These are phyloP conservation scores for Tephrocybe sp. DNA, from an alignment of 768 basidiomycete genomes.

Conservation along the genomic window DNA sequence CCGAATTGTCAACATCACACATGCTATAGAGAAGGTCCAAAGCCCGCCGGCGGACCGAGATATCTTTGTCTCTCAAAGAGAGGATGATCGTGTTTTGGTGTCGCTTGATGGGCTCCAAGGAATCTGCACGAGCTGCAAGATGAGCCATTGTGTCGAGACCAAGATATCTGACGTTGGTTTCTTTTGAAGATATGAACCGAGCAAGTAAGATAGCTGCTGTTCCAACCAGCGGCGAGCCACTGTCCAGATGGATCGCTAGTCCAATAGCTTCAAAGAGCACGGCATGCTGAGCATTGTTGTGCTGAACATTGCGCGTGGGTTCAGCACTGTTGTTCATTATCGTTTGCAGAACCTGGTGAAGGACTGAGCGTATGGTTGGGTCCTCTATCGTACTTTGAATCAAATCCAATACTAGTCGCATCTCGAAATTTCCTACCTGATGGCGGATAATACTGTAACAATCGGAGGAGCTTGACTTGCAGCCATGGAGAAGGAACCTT, in stretches of 20 bases:
- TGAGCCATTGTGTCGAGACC: slow-evolving; percentile 98
- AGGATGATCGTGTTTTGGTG: slow-evolving; percentile 96
- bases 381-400: slow-evolving; percentile 58
- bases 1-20: slow-evolving; percentile 98
- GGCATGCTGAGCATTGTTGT: slow-evolving; percentile 98
- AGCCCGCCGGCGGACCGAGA: slow-evolving; percentile 91
- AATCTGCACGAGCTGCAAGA: slow-evolving; percentile 91
- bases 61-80: slow-evolving; percentile 94
- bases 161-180: slow-evolving; percentile 97
- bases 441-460: slow-evolving; percentile 95
- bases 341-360: slow-evolving; percentile 83
- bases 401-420: background rate
- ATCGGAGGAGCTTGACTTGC: slow-evolving; percentile 90
- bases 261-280: slow-evolving; percentile 98
- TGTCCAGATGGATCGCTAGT: slow-evolving; percentile 93
- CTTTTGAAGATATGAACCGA: slow-evolving; percentile 95
- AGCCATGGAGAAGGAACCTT: slow-evolving; percentile 98
- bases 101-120: slow-evolving; percentile 88
- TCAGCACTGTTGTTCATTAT: slow-evolving; percentile 92
- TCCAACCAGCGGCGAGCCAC: slow-evolving; percentile 83
- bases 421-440: slow-evolving; percentile 59
- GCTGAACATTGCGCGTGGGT: slow-evolving; percentile 91
- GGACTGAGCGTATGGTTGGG: slow-evolving; percentile 67
- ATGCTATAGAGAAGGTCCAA: slow-evolving; percentile 97
- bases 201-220: slow-evolving; percentile 90